Evolutionary conservation across 768 basidiomycete species (phyloP), one percentile per base, ranked within the genome.

Genomic region (Suillus subaureus): DNA sequence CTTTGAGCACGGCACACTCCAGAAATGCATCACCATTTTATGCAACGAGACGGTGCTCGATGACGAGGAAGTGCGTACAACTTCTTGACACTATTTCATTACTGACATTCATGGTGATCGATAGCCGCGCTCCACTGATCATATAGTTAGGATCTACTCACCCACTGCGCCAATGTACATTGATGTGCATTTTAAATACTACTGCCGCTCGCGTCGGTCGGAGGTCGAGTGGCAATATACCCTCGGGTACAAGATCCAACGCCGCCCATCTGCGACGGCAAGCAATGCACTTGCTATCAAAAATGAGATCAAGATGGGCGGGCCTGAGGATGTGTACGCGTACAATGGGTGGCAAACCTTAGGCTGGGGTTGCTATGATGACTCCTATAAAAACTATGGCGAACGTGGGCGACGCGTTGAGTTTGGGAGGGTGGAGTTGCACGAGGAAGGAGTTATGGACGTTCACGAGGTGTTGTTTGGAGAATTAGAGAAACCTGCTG

Each of bases 131-230:
- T 4, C 64, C 18, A 43, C 66, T 40, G 65, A 68, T 15, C 51
- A 37, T 0, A 26, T 26, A 4, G 54, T 56, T 71, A n/a, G n/a
- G n/a, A n/a, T n/a, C n/a, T n/a, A n/a, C n/a, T n/a, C n/a, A n/a
- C n/a, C n/a, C n/a, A n/a, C n/a, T n/a, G n/a, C n/a, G n/a, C n/a
- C n/a, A n/a, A n/a, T n/a, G n/a, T n/a, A n/a, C n/a, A n/a, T n/a
- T 47, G 70, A 69, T 28, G 64, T 69, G 15, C 70, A 69, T 21
- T n/a, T 71, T 56, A 63, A 64, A 55, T 68, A 70, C 47, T 31
- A 66, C 26, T 58, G 51, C 42, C 67, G 60, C 18, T 2, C 52
- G 23, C n/a, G 64, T 31, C 11, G 15, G 18, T 43, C 16, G 31
- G 3, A 1, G 12, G 39, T 65, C 45, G 56, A 72, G 35, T 67